Evolutionary conservation across 495 filamentous ascomycete genomes (phyloP).

Genomic region (Xylaria castorea): DNA sequence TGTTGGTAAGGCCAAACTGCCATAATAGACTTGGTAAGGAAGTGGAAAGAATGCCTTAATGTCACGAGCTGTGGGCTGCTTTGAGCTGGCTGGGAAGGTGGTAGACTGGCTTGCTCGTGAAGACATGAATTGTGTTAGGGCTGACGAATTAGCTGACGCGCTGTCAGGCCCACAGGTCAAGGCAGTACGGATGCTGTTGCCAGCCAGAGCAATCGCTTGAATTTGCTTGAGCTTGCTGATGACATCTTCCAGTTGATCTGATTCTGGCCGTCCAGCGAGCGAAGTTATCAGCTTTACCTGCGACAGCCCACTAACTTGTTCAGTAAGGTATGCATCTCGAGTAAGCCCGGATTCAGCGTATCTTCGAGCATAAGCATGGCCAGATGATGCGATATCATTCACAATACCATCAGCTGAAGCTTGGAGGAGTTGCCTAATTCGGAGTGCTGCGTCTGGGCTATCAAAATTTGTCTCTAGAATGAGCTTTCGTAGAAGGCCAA

Average conservation of each 20-base stretch:
- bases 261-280: constrained; percentile 57
- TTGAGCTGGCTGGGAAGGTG: constrained; percentile 43
- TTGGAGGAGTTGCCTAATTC: constrained; percentile 85
- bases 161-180: constrained; percentile 83
- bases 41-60: constrained; percentile 88
- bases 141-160: constrained; percentile 69
- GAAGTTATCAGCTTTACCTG: constrained; percentile 86
- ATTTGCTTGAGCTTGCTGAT: constrained; percentile 88
- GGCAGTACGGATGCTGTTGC: constrained; percentile 72
- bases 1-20: constrained; percentile 78
- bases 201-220: constrained; percentile 73
- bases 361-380: constrained; percentile 82
- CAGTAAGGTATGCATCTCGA: constrained; percentile 68
- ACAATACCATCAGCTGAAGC: constrained; percentile 87
- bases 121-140: constrained; percentile 74
- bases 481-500: constrained; percentile 79
- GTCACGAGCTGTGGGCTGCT: constrained; percentile 46
- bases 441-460: constrained; percentile 75
- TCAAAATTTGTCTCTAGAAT: constrained; percentile 89
- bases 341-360: constrained; percentile 83
- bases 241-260: constrained; percentile 73
- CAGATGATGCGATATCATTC: constrained; percentile 85
- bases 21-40: constrained; percentile 97
- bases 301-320: constrained; percentile 84
- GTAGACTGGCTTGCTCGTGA: constrained; percentile 57